A percentile compares a stretch with the other conserved stretches of the same genome.
These are phyloP conservation scores for Thermochaetoides dissita DNA, from an alignment of 2,329 filamentous ascomycete species.

Conservation along the genomic window DNA sequence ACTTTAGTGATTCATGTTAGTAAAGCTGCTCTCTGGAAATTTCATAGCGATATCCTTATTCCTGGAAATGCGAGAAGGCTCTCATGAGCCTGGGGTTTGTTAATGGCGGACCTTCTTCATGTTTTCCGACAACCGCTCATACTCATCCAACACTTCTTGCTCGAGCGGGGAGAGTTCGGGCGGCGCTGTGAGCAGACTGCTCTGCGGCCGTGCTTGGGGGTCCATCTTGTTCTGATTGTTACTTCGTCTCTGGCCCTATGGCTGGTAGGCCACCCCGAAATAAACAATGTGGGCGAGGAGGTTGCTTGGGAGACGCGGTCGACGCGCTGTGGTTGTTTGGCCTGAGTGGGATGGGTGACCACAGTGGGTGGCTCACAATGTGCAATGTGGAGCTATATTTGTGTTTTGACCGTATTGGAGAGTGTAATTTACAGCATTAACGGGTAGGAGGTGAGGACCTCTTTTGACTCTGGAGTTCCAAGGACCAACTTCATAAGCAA, in stretches of 20 bases:
- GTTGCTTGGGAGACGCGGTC: constrained; percentile 1
- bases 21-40: too few relatives aligned
- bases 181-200: constrained; percentile 21
- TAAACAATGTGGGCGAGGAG: not conserved
- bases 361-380: not conserved
- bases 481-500: too few relatives aligned
- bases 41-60: too few relatives aligned
- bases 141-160: constrained; percentile 91
- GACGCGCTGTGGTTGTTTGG: constrained; percentile 5
- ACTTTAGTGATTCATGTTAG: constrained; percentile 24
- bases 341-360: not conserved
- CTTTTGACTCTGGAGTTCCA: too few relatives aligned
- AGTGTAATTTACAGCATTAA: too few relatives aligned
- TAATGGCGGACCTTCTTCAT: constrained; percentile 50
- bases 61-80: not conserved
- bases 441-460: too few relatives aligned
- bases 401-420: too few relatives aligned
- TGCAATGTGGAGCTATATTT: too few relatives aligned
- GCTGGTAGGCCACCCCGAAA: too few relatives aligned
- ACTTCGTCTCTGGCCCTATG: too few relatives aligned
- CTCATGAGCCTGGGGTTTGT: not conserved
- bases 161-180: constrained; percentile 64
- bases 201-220: constrained; percentile 8
- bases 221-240: constrained; percentile 11
- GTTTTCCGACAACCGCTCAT: constrained; percentile 73